Evolutionary conservation across 108 stramenopile genomes (phyloP), one percentile per base, ranked within the genome.

Genomic region (Mediolabrus comicus): DNA sequence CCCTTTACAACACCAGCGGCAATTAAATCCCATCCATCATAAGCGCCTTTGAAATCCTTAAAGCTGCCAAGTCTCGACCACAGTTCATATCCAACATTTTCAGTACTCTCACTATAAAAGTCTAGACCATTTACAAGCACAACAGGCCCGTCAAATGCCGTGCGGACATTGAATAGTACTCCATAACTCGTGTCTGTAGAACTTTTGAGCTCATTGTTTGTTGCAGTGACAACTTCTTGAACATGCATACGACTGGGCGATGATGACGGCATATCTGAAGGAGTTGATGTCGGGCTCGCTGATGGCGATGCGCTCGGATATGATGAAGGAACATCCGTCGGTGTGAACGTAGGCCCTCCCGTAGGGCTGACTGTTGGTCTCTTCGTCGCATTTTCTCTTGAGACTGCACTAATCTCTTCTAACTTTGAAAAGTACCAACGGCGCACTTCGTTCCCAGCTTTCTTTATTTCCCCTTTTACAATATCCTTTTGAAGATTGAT

Each of bases 31-130:
- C 38, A 62, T 39, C 41, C 25, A 12, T 62, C 39, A 9, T 41
- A 28, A 27, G 24, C 46, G 11, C 62, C 62, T 22, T 49, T 27
- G 12, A 14, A 49, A 41, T 27, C 43, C 16, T 62, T 22, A 26
- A 36, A 62, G 41, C 41, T 28, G 1, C 62, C 62, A 6, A 41
- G 38, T 27, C 39, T 62, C n/a, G 62, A 41, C 62, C 62, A 62
- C 26, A 62, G 25, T 29, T 62, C 62, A 16, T 43, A 62, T 19
- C 19, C 27, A 25, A 62, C 62, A 24, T 13, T 25, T 9, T 22
- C 13, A 3, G 24, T 41, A 26, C 10, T 27, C 22, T 36, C 24
- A 14, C 41, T 29, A 29, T 62, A 62, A n/a, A 62, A 36, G 39
- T 62, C 43, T 26, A 62, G 27, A 12, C 62, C 62, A 14, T 29